phyloP scores from a whole-genome alignment of 139 green algal species.

The Asterochloris sp. region DNA sequence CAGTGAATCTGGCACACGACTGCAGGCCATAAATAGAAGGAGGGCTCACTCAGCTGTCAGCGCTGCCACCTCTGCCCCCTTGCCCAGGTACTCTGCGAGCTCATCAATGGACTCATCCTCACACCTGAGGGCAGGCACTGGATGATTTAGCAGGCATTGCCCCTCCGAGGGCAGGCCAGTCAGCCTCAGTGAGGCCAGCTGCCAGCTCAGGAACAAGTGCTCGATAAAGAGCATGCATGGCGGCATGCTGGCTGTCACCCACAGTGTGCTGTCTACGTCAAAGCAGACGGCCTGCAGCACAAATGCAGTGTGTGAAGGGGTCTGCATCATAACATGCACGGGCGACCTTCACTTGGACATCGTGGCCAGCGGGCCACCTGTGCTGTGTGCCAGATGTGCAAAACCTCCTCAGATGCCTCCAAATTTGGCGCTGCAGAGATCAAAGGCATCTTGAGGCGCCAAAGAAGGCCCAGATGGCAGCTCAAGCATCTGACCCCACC shows the following conservation, averaged over 20 bases:
- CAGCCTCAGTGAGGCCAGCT: no score
- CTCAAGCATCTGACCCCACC: no score
- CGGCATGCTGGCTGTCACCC: slow-evolving; percentile 19
- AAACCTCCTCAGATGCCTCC: slow-evolving; percentile 13
- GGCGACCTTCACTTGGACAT: not conserved
- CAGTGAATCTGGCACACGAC: no score
- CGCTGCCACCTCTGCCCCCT: slow-evolving; percentile 83
- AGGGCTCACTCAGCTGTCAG: slow-evolving; percentile 64
- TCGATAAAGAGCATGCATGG: no score
- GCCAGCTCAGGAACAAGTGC: no score
- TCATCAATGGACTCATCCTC: slow-evolving; percentile 97
- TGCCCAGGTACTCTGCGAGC: slow-evolving; percentile 86
- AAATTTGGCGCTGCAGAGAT: not conserved
- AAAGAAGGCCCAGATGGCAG: no score
- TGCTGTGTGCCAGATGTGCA: slow-evolving; percentile 30
- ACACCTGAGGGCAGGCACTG: slow-evolving; percentile 54
- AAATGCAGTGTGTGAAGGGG: not conserved
- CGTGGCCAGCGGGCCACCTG: not conserved
- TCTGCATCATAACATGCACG: not conserved
- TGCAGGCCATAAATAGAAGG: no score
- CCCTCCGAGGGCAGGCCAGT: no score
- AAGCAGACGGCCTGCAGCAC: slow-evolving; percentile 85
- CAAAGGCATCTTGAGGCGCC: no score
- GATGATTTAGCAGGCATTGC: no score
- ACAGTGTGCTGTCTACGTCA: slow-evolving; percentile 98